A percentile compares a stretch with the other conserved stretches of the same genome.
phyloP scores from a whole-genome alignment of 441 rosid genomes.

The Erysimum pusillum region DNA sequence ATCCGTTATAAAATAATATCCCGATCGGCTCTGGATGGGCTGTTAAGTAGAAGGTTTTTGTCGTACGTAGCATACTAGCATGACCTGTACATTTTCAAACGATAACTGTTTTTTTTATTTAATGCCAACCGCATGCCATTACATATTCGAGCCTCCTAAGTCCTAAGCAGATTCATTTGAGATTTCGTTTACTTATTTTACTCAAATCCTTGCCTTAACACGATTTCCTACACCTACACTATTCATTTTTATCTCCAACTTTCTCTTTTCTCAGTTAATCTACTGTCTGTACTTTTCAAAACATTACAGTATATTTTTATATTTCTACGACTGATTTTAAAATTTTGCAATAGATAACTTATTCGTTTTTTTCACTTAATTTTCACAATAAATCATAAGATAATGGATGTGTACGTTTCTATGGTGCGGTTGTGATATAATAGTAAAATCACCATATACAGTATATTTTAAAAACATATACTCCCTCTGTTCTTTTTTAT shows the following conservation, averaged over 20 bases:
- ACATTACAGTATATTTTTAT: too few species aligned
- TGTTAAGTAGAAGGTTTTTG: constrained; percentile 33
- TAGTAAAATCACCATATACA: too few species aligned
- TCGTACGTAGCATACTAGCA: constrained; percentile 13
- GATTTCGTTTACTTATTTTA: constrained; percentile 31
- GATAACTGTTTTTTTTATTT: constrained; percentile 26
- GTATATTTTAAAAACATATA: too few species aligned
- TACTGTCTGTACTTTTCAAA: neutral
- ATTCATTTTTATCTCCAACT: neutral
- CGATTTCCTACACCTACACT: neutral
- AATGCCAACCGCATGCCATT: constrained; percentile 34
- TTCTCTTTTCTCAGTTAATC: neutral
- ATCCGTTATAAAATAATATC: constrained; percentile 15
- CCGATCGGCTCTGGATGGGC: constrained; percentile 20
- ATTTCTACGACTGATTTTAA: neutral
- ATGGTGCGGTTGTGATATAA: too few species aligned
- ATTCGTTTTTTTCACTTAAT: too few species aligned
- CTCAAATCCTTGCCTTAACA: constrained; percentile 2
- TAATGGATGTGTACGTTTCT: neutral
- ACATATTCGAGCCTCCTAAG: neutral
- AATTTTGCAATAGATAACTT: neutral
- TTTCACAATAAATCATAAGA: neutral
- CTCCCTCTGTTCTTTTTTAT: too few species aligned
- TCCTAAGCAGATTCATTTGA: constrained; percentile 28
- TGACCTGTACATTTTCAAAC: constrained; percentile 33